phyloP scores from a whole-genome alignment of 805 yeast genomes.

The Saturnispora sanitii region DNA sequence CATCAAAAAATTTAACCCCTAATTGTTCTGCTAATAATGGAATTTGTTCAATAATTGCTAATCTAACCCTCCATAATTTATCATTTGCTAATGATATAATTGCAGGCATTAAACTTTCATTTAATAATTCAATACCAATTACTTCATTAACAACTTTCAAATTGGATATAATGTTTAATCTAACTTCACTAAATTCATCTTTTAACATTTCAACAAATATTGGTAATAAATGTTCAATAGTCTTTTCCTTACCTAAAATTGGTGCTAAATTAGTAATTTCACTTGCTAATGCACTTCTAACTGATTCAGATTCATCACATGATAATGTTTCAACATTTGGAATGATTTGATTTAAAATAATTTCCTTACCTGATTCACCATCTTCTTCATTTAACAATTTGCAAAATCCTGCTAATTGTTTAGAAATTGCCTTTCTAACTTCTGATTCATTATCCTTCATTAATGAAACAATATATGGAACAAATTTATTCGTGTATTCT shows the following conservation, averaged over 20 bases:
- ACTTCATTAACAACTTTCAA: constrained; percentile 88
- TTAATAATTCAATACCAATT: constrained; percentile 79
- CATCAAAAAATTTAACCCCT: constrained; percentile 88
- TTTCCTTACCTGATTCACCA: constrained; percentile 32
- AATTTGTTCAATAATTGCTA: constrained; percentile 93
- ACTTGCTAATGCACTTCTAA: constrained; percentile 84
- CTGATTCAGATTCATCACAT: constrained; percentile 86
- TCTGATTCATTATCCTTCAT: constrained; percentile 94
- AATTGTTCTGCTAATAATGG: constrained; percentile 91
- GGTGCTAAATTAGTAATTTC: constrained; percentile 84
- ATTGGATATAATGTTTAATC: constrained; percentile 87
- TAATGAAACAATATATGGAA: constrained; percentile 62
- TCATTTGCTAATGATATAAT: constrained; percentile 94
- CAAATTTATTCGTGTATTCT: constrained; percentile 47
- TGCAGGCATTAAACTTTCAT: constrained; percentile 87
- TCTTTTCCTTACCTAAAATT: constrained; percentile 71
- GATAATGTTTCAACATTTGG: constrained; percentile 79
- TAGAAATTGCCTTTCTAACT: constrained; percentile 89
- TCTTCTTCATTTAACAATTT: constrained; percentile 32
- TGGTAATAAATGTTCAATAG: constrained; percentile 76
- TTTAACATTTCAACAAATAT: constrained; percentile 86
- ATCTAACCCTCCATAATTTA: constrained; percentile 93
- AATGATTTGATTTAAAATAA: constrained; percentile 58
- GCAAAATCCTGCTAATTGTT: constrained; percentile 75
- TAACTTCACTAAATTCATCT: constrained; percentile 94